These are phyloP conservation scores for Annona squamosa DNA, from an alignment of 164 flowering plant species.

Conservation along the genomic window DNA sequence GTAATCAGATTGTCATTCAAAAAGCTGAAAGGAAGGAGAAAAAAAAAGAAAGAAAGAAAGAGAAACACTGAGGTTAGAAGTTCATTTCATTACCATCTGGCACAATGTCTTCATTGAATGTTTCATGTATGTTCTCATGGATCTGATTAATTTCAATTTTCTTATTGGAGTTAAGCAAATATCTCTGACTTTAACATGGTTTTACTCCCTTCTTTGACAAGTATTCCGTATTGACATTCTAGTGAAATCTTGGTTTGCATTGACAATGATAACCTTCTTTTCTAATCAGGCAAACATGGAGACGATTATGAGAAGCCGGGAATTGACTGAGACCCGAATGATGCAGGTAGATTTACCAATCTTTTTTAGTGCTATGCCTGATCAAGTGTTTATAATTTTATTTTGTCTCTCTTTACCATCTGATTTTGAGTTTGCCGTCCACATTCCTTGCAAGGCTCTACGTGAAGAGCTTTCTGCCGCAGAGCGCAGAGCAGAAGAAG, in stretches of 20 bases:
- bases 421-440: neutral
- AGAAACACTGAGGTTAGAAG: too few relatives aligned
- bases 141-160: too few relatives aligned
- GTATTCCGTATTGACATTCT: neutral
- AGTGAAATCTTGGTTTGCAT: neutral
- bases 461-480: slow-evolving; percentile 86
- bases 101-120: too few relatives aligned
- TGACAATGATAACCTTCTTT: slow-evolving; percentile 2
- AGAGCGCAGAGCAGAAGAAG: slow-evolving; percentile 91
- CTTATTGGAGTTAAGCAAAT: neutral
- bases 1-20: too few relatives aligned
- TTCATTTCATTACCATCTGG: too few relatives aligned
- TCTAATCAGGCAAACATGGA: slow-evolving; percentile 79
- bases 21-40: too few relatives aligned
- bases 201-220: neutral
- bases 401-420: neutral
- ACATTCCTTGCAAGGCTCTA: slow-evolving; percentile 50
- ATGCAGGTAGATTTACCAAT: slow-evolving; percentile 57
- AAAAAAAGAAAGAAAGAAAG: too few relatives aligned
- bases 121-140: too few relatives aligned
- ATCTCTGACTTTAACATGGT: neutral
- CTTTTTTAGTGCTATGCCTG: neutral
- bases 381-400: slow-evolving; percentile 1
- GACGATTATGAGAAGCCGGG: slow-evolving; percentile 85
- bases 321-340: slow-evolving; percentile 92